Base-by-base conservation (phyloP, 164 flowering plant species). In the Sextonia rubra region DNA sequence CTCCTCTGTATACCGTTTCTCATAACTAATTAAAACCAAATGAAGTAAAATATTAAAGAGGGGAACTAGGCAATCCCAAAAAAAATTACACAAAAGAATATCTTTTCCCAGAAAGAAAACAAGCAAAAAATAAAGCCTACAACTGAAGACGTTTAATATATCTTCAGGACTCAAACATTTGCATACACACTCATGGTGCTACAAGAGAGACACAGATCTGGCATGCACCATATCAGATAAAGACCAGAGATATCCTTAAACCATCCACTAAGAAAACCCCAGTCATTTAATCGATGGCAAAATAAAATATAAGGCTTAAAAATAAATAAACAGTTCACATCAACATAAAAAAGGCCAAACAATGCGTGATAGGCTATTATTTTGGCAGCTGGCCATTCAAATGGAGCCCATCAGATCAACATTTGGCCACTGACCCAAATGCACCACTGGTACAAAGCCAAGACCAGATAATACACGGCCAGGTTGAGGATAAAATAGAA, bases 1-100 rank as follows among this genome's bases (percentile, higher is more conserved):
- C 30, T 87, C 91, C 79, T 87, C 93, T 82, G 77, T 82, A 76
- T 86, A 89, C 44, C 71, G 79, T 71, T 82, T 88, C 82, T 93
- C 98, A 83, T 85, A 90, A 68, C 98, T 93, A 70, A 70, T 47
- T 37, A 47, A 3, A 56, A 70, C 44, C 66, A 78, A 6, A 56
- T 56, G 64, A 63, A 15, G 22, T n/a, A 66, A 52, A 37, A 48
- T 7, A 68, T 61, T 60, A 64, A 25, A 58, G 22, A 69, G 49
- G 3, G 9, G 68, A 60, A 49, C 25, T 20, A 37, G 26, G 25
- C 8, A 60, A 32, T n/a, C n/a, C 23, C 4, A 74, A 4, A 64
- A 20, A 20, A 66, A 15, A n/a, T 44, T 14, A 1, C 12, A 52
- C 4, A 52, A 14, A 15, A 52, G 58, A 18, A 14, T 12, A 15